Evolutionary conservation across 352 stramenopile species (phyloP), one percentile per base, ranked within the genome.

Genomic region (Globisporangium irregulare): DNA sequence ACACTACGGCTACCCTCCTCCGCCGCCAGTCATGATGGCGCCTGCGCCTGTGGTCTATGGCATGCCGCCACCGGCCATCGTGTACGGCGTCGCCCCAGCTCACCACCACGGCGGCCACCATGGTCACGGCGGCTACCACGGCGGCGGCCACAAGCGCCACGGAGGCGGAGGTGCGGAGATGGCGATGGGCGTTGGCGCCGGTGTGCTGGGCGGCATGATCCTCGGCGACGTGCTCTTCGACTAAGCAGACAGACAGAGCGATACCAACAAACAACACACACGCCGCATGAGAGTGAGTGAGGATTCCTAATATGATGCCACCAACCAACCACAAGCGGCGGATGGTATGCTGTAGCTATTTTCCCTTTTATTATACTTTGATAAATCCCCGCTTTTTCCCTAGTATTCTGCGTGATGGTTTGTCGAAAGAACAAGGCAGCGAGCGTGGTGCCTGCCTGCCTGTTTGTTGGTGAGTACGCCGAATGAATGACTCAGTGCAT

Each of bases 181-280:
- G 68, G 87, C 86, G 10, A 76, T 95, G 59, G 87, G 87, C 25
- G 78, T 92, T 24, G 87, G 86, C 25, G 86, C 82, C 4, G 86
- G 86, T 65, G 69, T 94, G n/a, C 69, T 92, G 41, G 87, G 87
- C 51, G 87, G 87, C 14, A 71, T 93, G 69, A 61, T 95, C 32
- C 76, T 95, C 0, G 87, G 86, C n/a, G 87, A 92, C 70, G 75
- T 77, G 12, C 68, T 92, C 25, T 92, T 92, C 55, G 72, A 85
- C 48, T 76, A 69, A 59, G 54, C 15, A 15, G 22, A 12, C 3
- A 22, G 4, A 2, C 22, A 34, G 53, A 59, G 25, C n/a, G 15
- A 20, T 50, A 43, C 43, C 43, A n/a, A 50, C 38, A 41, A 9
- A 43, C 41, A 48, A 8, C 15, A 48, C 15, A 4, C 43, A 43